Evolutionary conservation across 495 filamentous ascomycete genomes (phyloP), one percentile per base, ranked within the genome.

Genomic region (Penicillium chermesinum): DNA sequence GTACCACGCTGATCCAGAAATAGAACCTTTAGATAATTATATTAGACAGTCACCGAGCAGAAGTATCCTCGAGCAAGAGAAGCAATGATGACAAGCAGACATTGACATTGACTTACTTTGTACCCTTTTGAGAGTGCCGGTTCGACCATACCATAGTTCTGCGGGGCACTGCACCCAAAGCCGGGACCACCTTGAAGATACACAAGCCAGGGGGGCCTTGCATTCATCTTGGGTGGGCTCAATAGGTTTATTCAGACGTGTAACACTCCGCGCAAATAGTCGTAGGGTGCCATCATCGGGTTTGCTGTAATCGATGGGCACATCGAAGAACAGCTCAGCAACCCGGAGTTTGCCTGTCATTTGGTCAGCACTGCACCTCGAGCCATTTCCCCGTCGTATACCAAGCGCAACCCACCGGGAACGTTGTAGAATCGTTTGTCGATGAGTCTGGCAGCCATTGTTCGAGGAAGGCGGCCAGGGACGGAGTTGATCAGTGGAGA

Each of bases 1-100:
- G 89, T 95, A 9, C 91, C 91, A 46, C 91, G 80, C 55, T 94
- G 89, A 62, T 97, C 91, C 2, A 97, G 73, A 46, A 84, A 86
- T 8, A 97, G 76, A 19, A 96, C 65, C 70, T 93, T 74, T 0
- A 25, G 9, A 18, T n/a, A 7, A 32, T 7, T 18, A 27, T 52
- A 27, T 52, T 17, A 38, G 30, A 10, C 7, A 30, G 19, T 1
- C 3, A 8, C 1, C n/a, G 10, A 30, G 25, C 4, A 30, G 35
- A 37, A n/a, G 14, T 37, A 37, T 6, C 35, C n/a, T n/a, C n/a
- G n/a, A n/a, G 35, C 35, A 37, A 37, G 35, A 37, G 15, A 14
- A n/a, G 35, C 14, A 17, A 37, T 30, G 10, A 37, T 17, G 6
- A 5, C 15, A 13, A 4, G 6, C 13, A 37, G 14, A 3, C 13